Evolutionary conservation across 2,329 filamentous ascomycete species (phyloP), one percentile per base, ranked within the genome.

Genomic region (Cercospora berteroae): DNA sequence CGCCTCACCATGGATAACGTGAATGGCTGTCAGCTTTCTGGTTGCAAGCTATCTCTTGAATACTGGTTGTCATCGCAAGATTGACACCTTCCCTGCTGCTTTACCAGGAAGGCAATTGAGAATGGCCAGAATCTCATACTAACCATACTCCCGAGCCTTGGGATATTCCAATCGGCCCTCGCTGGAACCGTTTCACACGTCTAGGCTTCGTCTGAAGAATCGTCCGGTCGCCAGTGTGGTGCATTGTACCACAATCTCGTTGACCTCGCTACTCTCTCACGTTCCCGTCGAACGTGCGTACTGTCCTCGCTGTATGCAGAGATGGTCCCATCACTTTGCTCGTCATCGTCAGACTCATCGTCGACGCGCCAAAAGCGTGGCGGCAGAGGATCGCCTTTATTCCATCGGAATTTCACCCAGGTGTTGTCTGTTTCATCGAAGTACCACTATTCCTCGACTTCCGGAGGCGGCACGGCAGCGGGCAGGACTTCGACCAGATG

Each of bases 401-500:
- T 36, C 55, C 10, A 20, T 29, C 29, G 10, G 27, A 33, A 58
- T 18, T 4, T 58, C n/a, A n/a, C 31, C 55, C 55, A 58, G 9
- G 9, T 58, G 10, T 36, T 10, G 13, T 12, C 8, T 31, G 18
- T 31, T 36, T 58, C 59, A 31, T 44, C 59, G 33, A 48, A 31
- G 39, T 29, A 48, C 25, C 20, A 61, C 61, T 64, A 68, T 52
- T 67, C 67, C 58, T 68, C 69, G 33, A 79, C 73, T 62, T 79
- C 77, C 63, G 73, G 69, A 56, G 75, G 70, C 18, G 69, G 69
- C 44, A 78, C 77, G 61, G 72, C 71, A 7, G 74, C 68, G 10
- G 77, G 76, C 50, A 73, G 50, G n/a, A 69, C 74, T 69, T 79
- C 78, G 9, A 79, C 78, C 57, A 79, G 61, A 55, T 76, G 74